Evolutionary conservation across 306 rosid species (phyloP).

Genomic region (Quercus berberidifolia): DNA sequence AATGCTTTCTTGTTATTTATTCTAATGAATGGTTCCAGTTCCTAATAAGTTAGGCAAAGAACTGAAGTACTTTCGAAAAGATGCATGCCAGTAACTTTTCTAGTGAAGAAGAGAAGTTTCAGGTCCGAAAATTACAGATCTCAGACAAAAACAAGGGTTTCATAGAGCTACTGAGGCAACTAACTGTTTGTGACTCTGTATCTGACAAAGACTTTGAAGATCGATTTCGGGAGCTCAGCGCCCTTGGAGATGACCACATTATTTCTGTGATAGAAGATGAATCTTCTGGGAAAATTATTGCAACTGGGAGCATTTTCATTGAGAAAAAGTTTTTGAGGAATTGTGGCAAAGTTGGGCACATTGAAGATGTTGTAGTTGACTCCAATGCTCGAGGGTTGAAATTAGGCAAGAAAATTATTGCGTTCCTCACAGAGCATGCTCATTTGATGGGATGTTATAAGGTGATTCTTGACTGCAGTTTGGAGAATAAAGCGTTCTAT

Average conservation of each 20-base stretch:
- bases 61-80: background rate
- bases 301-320: constrained; percentile 62
- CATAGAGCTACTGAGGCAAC: constrained; percentile 62
- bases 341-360: constrained; percentile 73
- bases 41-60: background rate
- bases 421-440: constrained; percentile 63
- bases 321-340: constrained; percentile 67
- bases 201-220: constrained; percentile 62
- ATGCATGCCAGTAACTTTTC: constrained; percentile 27
- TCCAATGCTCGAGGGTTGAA: constrained; percentile 52
- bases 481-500: constrained; percentile 46
- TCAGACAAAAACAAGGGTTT: constrained; percentile 76
- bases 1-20: background rate
- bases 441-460: constrained; percentile 62
- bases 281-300: constrained; percentile 46
- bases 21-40: background rate
- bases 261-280: constrained; percentile 65
- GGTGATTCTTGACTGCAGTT: constrained; percentile 81
- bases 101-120: constrained; percentile 28
- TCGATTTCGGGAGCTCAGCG: constrained; percentile 50
- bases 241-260: constrained; percentile 61
- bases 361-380: constrained; percentile 84
- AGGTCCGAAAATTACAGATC: constrained; percentile 49
- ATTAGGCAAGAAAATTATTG: constrained; percentile 49
- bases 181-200: constrained; percentile 66